Percentiles rank a stretch among this genome's conserved stretches.
Conservation (phyloP, 2,329 filamentous ascomycete species). For the Akanthomyces muscarius region DNA sequence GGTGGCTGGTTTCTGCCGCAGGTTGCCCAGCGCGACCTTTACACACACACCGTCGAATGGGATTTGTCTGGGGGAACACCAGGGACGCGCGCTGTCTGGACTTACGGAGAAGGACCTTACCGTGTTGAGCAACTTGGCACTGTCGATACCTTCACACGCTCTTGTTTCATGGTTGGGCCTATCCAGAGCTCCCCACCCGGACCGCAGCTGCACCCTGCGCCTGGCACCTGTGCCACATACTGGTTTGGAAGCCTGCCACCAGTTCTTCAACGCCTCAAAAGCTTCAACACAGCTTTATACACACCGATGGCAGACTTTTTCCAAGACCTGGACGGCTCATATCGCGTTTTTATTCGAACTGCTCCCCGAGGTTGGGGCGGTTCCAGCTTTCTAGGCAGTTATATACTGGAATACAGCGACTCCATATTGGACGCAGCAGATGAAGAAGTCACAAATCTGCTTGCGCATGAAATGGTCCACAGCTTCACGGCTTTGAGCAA, state of each 20-base stretch:
- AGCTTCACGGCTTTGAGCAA: constrained; percentile 16
- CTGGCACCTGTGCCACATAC: constrained; percentile 16
- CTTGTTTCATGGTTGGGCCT: constrained; percentile 21
- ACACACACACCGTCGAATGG: constrained; percentile 18
- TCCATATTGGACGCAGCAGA: constrained; percentile 9
- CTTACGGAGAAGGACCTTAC: constrained; percentile 19
- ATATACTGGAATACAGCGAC: constrained; percentile 19
- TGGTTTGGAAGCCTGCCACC: constrained; percentile 20
- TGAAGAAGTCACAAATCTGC: constrained; percentile 9
- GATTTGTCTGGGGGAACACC: constrained; percentile 16
- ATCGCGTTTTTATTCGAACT: constrained; percentile 21
- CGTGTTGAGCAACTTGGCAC: constrained; percentile 15
- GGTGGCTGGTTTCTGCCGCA: constrained; percentile 20
- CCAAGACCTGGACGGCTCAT: constrained; percentile 8
- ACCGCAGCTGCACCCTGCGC: constrained; percentile 1
- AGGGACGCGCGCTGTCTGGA: constrained; percentile 21
- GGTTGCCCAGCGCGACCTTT: constrained; percentile 14
- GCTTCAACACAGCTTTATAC: constrained; percentile 19
- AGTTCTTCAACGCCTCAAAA: constrained; percentile 16
- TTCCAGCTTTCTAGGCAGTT: constrained; percentile 17
- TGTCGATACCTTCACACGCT: constrained; percentile 14
- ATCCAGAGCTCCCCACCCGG: constrained; percentile 14
- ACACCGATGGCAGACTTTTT: constrained; percentile 17
- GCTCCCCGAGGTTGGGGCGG: constrained; percentile 16
- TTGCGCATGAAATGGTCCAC: constrained; percentile 22